A percentile compares a stretch with the other conserved stretches of the same genome.
phyloP scores from a whole-genome alignment of 2,329 filamentous ascomycete species.

The Dothistroma septosporum region DNA sequence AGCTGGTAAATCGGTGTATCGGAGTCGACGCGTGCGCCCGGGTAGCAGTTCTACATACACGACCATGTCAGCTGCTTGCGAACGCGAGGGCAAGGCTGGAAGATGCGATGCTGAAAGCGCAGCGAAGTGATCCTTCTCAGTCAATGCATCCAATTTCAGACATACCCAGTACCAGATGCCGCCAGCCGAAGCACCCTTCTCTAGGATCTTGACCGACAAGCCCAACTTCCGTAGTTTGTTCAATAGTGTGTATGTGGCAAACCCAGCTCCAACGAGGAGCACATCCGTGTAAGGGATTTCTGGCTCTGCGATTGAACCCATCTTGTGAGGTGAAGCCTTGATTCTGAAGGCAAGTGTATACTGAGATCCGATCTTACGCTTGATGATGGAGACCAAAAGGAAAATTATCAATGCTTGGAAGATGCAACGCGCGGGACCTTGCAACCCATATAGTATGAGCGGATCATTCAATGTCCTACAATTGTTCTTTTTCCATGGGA shows the following conservation, averaged over 20 bases:
- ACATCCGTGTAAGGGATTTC: conserved; percentile 23
- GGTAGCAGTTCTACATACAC: conserved; percentile 29
- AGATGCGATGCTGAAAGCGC: neutral
- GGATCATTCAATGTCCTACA: neutral
- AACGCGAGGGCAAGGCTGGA: no score
- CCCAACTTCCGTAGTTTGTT: conserved; percentile 35
- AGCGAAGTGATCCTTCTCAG: neutral
- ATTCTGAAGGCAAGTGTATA: conserved; percentile 13
- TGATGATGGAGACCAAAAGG: conserved; percentile 11
- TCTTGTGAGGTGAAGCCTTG: conserved; percentile 21
- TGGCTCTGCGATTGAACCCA: conserved; percentile 27
- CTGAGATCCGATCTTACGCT: conserved; percentile 13
- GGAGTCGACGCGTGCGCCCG: conserved; percentile 44
- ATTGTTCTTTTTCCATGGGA: neutral
- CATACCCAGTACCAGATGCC: conserved; percentile 33
- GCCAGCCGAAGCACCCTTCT: conserved; percentile 34
- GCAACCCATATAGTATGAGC: conserved; percentile 12
- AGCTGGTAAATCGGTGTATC: conserved; percentile 34
- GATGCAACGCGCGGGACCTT: neutral
- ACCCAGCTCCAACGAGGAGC: conserved; percentile 22
- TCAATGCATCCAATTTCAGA: neutral
- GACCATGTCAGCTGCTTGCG: neutral
- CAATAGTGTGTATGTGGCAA: conserved; percentile 21
- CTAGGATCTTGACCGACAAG: conserved; percentile 33
- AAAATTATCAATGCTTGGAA: neutral